phyloP scores from a whole-genome alignment of 805 yeast species.

The Metschnikowia cerradonensis region DNA sequence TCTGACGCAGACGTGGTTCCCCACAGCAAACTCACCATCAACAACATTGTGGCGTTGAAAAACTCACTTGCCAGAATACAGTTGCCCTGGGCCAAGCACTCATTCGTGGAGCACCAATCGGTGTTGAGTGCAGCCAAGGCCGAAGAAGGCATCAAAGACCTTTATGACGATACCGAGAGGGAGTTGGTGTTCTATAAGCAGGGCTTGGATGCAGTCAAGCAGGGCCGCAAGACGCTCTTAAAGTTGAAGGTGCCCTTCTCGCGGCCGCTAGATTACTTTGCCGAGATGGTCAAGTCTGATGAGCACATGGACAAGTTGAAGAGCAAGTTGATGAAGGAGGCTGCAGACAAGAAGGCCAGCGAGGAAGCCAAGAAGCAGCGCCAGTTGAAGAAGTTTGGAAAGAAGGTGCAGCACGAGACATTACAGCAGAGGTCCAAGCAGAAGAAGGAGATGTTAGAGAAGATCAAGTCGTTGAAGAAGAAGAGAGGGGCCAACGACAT shows the following conservation, averaged over 20 bases:
- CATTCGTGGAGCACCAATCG: slow-evolving; percentile 83
- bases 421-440: slow-evolving; percentile 91
- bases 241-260: slow-evolving; percentile 80
- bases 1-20: slow-evolving; percentile 95
- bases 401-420: slow-evolving; percentile 92
- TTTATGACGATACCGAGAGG: slow-evolving; percentile 93
- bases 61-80: slow-evolving; percentile 65
- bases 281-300: slow-evolving; percentile 97
- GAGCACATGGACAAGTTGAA: slow-evolving; percentile 96
- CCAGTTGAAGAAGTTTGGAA: slow-evolving; percentile 92
- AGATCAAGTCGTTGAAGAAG: slow-evolving; percentile 84
- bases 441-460: slow-evolving; percentile 84
- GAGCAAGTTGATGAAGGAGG: slow-evolving; percentile 73
- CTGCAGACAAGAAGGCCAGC: slow-evolving; percentile 79
- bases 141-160: slow-evolving; percentile 71
- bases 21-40: slow-evolving; percentile 80
- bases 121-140: slow-evolving; percentile 57
- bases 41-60: slow-evolving; percentile 79
- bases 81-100: slow-evolving; percentile 59
- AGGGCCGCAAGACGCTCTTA: slow-evolving; percentile 62
- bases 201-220: slow-evolving; percentile 77
- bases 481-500: slow-evolving; percentile 79
- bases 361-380: slow-evolving; percentile 94
- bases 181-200: slow-evolving; percentile 95
- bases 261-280: slow-evolving; percentile 93